Base-by-base conservation (phyloP, 2,329 filamentous ascomycete genomes). In the Penicillium sp. region DNA sequence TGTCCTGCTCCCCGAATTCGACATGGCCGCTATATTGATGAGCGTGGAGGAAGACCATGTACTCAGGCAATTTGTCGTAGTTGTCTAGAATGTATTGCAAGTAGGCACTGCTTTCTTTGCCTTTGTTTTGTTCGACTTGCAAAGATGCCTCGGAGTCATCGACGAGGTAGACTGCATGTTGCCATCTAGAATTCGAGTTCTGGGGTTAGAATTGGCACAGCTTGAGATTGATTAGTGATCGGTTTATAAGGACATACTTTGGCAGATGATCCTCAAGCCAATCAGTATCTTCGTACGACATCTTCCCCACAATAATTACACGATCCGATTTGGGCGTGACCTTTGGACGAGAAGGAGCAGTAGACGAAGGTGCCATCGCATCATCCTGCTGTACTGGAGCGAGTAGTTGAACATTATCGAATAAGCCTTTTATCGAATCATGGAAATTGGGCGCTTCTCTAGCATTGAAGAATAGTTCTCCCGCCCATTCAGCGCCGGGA, bases 1-100 rank as follows among this genome's bases (percentile, higher is more conserved):
- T 79, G 66, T 83, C 81, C 72, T 82, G 79, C 58, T 80, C 74
- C 18, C 75, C 74, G 61, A 80, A 78, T 58, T 84, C 81, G 61
- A 82, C 83, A 64, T 85, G 82, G 24, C 39, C 61, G 51, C 66
- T 64, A 50, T 68, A 73, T 42, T 82, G 80, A 60, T 87, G 81
- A 16, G 81, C 79, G 57, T 85, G 82, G 61, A 81, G 75, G 72
- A 85, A 85, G 57, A 83, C 72, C 53, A 79, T 72, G 5, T 81
- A 78, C 54, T 82, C 77, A 11, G 81, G 78, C 14, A 85, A 70
- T 16, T 65, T 57, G 51, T 76, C 59, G 60, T 79, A 79, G 59
- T 79, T 63, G 50, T 79, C 74, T 32, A 78, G 69, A 40, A 80
- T 74, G 57, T 76, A 79, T 32, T 75, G 76, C 7, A 79, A 67